Conservation (phyloP, 371 early-diverging fungal species). For the Mucor sp. region DNA sequence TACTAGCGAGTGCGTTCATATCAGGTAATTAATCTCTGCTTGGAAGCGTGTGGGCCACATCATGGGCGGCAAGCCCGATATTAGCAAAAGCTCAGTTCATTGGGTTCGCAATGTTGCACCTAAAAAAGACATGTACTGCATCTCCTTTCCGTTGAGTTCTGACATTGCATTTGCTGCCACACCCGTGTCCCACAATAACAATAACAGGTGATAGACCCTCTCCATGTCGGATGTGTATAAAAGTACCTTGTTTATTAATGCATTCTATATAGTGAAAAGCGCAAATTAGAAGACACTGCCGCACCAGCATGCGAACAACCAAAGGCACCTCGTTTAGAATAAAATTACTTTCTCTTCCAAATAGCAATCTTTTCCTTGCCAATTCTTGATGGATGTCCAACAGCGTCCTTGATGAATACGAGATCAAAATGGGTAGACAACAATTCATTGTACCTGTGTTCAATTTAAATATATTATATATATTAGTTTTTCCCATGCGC, state of each 20-base stretch:
- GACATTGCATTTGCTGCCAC: constrained; percentile 55
- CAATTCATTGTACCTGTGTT: constrained; percentile 44
- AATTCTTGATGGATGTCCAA: constrained; percentile 47
- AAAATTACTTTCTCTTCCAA: constrained; percentile 45
- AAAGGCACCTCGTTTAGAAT: constrained; percentile 11
- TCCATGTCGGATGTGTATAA: neutral
- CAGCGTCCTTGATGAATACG: constrained; percentile 58
- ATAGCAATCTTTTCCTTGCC: constrained; percentile 65
- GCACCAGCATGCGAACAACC: constrained; percentile 2
- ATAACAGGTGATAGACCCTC: neutral
- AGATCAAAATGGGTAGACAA: constrained; percentile 61
- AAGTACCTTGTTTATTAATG: neutral
- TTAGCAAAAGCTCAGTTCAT: constrained; percentile 56
- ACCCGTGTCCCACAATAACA: neutral
- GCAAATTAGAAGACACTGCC: constrained; percentile 16
- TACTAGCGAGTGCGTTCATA: neutral
- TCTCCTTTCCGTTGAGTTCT: constrained; percentile 77
- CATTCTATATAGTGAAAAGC: constrained; percentile 23
- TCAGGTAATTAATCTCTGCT: neutral
- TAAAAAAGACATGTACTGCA: constrained; percentile 97
- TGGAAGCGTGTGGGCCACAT: constrained; percentile 53
- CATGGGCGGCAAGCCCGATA: constrained; percentile 51
- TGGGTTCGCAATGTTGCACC: constrained; percentile 96
- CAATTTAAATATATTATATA: neutral
- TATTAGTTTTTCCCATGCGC: constrained; percentile 9